Base-by-base conservation (phyloP, 352 stramenopile species). In the Pythium vanterpoolii region DNA sequence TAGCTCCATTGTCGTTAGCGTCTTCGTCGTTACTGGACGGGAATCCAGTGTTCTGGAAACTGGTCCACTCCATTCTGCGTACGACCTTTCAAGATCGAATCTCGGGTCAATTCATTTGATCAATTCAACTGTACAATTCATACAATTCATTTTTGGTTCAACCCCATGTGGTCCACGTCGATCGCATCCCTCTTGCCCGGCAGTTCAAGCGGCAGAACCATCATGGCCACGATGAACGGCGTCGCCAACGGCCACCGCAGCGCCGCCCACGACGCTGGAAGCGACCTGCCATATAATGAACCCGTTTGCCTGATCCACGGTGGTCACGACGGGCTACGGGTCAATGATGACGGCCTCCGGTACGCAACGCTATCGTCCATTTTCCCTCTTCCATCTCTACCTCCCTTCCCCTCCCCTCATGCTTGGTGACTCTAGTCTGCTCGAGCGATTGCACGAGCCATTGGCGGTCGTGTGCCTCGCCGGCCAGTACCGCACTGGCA, bases 401-500 rank as follows among this genome's bases (percentile, higher is more conserved):
- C n/a, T 7, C 26, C 13, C 5, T 9, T 39, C 27, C 16, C 23
- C 21, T 34, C 19, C 21, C 26, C 10, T 18, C 30, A 11, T 42
- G n/a, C 14, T 42, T 13, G 5, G 34, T 4, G 34, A n/a, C n/a
- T 30, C 5, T 59, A 90, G 82, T 21, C 48, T 90, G 13, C 67
- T 94, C 13, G 73, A 92, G 58, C 71, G 63, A 16, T 57, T 94
- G 4, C 61, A 73, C 10, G 83, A 94, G 56, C 80, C 85, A 13
- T 65, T 94, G 6, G 83, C 80, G n/a, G 80, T 93, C 43, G 71
- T 94, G 24, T 94, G 79, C 50, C 68, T 94, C 14, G 85, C 83
- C 5, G 85, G 85, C 4, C 83, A 93, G 60, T 94, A 94, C 69
- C 72, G 84, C 62, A 95, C 86, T 36, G 86, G 86, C 56, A 95